These are phyloP conservation scores for Cladophialophora exuberans DNA, from an alignment of 2,329 filamentous ascomycete genomes.

Conservation along the genomic window DNA sequence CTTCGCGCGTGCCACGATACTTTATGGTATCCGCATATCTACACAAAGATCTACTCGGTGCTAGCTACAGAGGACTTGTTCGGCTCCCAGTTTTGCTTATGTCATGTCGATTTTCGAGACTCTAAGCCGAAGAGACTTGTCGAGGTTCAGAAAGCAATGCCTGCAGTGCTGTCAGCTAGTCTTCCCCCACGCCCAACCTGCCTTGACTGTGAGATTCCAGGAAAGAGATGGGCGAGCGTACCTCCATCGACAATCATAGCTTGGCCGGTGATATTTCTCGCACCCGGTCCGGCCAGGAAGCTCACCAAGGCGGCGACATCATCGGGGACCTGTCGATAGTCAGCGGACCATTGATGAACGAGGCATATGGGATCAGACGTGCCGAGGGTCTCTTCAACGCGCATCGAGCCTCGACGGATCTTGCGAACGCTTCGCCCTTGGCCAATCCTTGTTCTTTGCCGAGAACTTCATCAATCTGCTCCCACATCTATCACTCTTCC, in stretches of 20 bases:
- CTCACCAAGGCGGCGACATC: conserved; percentile 4
- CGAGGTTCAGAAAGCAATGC: too few species aligned
- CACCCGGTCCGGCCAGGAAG: conserved; percentile 3
- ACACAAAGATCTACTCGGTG: too few species aligned
- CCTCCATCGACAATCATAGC: conserved; percentile 13
- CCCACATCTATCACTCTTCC: conserved; percentile 62
- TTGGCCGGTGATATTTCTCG: conserved; percentile 9
- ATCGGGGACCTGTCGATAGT: conserved; percentile 3
- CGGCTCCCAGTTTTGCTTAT: too few species aligned
- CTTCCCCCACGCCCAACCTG: too few species aligned
- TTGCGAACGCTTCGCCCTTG: conserved; percentile 58
- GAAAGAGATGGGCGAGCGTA: too few species aligned
- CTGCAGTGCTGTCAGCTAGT: too few species aligned
- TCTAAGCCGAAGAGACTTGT: too few species aligned
- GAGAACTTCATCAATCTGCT: conserved; percentile 60
- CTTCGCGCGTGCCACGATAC: too few species aligned
- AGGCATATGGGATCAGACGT: neutral
- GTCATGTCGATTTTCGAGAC: too few species aligned
- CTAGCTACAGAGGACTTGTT: too few species aligned
- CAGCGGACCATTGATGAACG: neutral
- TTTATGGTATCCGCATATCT: too few species aligned
- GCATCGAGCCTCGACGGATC: conserved; percentile 56
- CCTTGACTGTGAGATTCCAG: too few species aligned
- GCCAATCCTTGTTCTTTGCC: conserved; percentile 50
- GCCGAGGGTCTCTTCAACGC: conserved; percentile 44